A percentile compares a stretch with the other conserved stretches of the same genome.
Conservation (phyloP, 2,329 filamentous ascomycete species). For the Stenocarpella maydis region DNA sequence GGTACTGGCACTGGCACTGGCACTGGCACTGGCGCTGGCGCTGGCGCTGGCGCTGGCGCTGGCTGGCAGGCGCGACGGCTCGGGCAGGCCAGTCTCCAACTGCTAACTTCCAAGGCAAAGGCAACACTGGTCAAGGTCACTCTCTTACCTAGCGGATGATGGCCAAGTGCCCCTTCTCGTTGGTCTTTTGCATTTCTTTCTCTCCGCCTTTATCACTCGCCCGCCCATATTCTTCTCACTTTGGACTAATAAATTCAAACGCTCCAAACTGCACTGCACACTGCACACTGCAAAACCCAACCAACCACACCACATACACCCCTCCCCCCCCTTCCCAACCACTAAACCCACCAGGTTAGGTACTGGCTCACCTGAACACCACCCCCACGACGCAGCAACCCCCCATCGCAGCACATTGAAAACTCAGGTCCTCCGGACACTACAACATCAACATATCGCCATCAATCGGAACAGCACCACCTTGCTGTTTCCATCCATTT, state of each 20-base stretch:
- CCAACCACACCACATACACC: no score
- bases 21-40: no score
- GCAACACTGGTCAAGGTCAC: neutral
- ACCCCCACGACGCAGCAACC: slow-evolving; percentile 16
- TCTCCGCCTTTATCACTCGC: slow-evolving; percentile 19
- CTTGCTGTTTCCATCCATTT: slow-evolving; percentile 48
- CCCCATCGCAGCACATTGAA: slow-evolving; percentile 31
- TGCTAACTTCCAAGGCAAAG: neutral
- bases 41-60: no score
- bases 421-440: slow-evolving; percentile 33
- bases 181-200: slow-evolving; percentile 22
- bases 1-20: no score
- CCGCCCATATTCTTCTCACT: slow-evolving; percentile 9
- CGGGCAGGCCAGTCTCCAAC: slow-evolving; percentile 18
- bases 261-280: neutral
- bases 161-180: slow-evolving; percentile 20
- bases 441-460: slow-evolving; percentile 29
- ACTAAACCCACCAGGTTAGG: slow-evolving; percentile 10
- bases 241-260: neutral
- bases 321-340: slow-evolving; percentile 15
- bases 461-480: slow-evolving; percentile 47
- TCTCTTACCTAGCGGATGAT: slow-evolving; percentile 8
- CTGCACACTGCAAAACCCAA: neutral
- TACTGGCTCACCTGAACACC: slow-evolving; percentile 13
- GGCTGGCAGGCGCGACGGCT: neutral